phyloP scores from a whole-genome alignment of 768 basidiomycete genomes.

The Hygrocybe punicea region DNA sequence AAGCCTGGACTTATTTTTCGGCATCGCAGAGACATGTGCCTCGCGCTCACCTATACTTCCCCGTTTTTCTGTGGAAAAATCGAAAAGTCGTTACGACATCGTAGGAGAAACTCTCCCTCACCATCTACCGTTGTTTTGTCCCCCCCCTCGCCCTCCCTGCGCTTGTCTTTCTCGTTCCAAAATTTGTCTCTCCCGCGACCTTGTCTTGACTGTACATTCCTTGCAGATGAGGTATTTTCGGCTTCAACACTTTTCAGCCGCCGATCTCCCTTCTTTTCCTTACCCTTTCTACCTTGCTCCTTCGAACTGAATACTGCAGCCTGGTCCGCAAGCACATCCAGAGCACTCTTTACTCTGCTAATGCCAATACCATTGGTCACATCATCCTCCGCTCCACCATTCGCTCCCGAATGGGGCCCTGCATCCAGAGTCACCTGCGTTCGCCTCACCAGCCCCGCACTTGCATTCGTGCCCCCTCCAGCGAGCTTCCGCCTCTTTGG shows the following conservation, averaged over 20 bases:
- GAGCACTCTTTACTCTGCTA: slow-evolving; percentile 47
- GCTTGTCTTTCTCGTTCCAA: slow-evolving; percentile 7
- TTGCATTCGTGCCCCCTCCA: not conserved
- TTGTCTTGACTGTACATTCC: slow-evolving; percentile 15
- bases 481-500: slow-evolving; percentile 7
- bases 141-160: slow-evolving; percentile 14
- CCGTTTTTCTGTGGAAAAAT: too few species aligned
- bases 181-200: slow-evolving; percentile 6
- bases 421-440: not conserved
- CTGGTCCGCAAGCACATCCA: slow-evolving; percentile 74
- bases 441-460: not conserved
- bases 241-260: not conserved
- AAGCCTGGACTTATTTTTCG: too few species aligned
- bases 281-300: not conserved
- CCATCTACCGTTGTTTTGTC: too few species aligned
- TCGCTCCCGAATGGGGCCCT: not conserved
- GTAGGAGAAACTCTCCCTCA: not conserved
- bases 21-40: too few species aligned
- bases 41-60: too few species aligned
- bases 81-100: not conserved
- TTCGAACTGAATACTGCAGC: slow-evolving; percentile 31
- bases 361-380: not conserved
- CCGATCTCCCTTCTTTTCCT: not conserved
- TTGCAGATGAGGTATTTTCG: not conserved
- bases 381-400: not conserved